Conservation (phyloP, 2,329 filamentous ascomycete genomes). For the Cercospora berteroae region DNA sequence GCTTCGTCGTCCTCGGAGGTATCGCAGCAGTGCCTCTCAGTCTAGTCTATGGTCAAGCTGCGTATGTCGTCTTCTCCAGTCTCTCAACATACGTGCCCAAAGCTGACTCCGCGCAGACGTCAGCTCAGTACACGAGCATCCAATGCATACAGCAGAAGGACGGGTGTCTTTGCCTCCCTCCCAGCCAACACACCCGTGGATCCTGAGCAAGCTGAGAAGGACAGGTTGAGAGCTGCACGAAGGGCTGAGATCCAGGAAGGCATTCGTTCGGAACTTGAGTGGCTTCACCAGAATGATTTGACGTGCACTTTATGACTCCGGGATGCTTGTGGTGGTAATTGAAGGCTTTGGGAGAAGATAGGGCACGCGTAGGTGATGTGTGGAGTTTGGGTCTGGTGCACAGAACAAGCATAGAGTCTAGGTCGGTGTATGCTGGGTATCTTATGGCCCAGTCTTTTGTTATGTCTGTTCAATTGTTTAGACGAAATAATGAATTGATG, state of each 20-base stretch:
- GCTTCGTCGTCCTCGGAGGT: constrained; percentile 11
- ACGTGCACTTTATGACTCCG: constrained; percentile 18
- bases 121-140: constrained; percentile 14
- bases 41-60: constrained; percentile 13
- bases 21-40: constrained; percentile 14
- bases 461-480: not conserved
- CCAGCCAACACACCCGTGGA: constrained; percentile 2
- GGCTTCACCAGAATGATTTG: constrained; percentile 18
- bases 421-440: not conserved
- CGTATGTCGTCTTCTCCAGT: constrained; percentile 7
- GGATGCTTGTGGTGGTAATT: constrained; percentile 11
- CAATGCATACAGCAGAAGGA: constrained; percentile 16
- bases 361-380: not conserved
- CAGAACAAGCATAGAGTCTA: not conserved
- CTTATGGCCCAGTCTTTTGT: not conserved
- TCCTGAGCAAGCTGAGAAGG: constrained; percentile 10
- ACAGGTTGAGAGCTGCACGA: constrained; percentile 10
- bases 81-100: constrained; percentile 1
- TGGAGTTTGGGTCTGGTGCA: not conserved
- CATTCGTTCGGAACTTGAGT: constrained; percentile 15
- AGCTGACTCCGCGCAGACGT: constrained; percentile 1
- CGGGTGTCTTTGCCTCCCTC: constrained; percentile 14
- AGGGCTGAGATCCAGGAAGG: constrained; percentile 12
- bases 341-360: not conserved
- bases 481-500: not conserved